These are phyloP conservation scores for Fusarium pseudonygamai DNA, from an alignment of 2,329 filamentous ascomycete genomes.

Conservation along the genomic window DNA sequence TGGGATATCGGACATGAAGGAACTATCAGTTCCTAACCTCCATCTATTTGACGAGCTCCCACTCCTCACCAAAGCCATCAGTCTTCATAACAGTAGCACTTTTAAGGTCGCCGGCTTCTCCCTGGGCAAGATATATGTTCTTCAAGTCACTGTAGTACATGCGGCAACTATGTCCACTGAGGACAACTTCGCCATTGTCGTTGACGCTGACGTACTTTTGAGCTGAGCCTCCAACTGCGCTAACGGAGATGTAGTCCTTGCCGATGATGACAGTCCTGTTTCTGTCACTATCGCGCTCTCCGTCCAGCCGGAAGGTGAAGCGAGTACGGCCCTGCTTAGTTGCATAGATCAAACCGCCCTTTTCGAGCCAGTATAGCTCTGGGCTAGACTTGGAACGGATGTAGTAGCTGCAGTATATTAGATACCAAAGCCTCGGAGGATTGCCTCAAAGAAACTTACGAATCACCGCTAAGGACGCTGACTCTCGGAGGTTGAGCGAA, in stretches of 20 bases:
- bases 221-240: neutral
- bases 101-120: neutral
- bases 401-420: neutral
- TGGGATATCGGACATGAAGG: neutral
- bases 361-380: neutral
- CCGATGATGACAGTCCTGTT: neutral
- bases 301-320: neutral
- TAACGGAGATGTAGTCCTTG: neutral
- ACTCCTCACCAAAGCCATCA: slow-evolving; percentile 2
- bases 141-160: slow-evolving; percentile 3
- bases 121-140: slow-evolving; percentile 1
- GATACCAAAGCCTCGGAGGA: neutral
- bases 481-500: neutral
- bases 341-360: neutral
- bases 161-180: neutral
- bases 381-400: slow-evolving; percentile 13
- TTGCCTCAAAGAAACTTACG: neutral
- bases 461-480: neutral
- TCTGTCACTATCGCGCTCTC: neutral
- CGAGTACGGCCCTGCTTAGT: neutral
- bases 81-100: neutral
- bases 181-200: neutral
- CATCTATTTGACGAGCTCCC: slow-evolving; percentile 24
- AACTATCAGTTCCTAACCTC: neutral
- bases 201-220: slow-evolving; percentile 3